Base-by-base conservation (phyloP, 176 grass and related monocot species). In the Carex kokanica region DNA sequence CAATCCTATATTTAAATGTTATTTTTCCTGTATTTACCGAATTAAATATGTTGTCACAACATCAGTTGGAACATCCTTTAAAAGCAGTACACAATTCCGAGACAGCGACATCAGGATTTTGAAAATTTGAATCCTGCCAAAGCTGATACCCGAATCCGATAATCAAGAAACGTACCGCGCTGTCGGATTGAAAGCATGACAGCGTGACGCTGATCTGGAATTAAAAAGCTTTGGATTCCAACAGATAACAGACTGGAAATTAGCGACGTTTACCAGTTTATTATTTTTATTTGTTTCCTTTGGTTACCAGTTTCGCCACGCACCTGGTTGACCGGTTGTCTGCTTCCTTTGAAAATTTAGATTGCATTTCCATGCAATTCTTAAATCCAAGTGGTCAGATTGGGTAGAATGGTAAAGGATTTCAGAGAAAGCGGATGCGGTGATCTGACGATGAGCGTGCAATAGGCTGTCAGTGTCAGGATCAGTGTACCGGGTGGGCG, bases 161-260 rank as follows among this genome's bases (percentile, higher is more conserved):
- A n/a, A n/a, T n/a, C n/a, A n/a, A n/a, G n/a, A n/a, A n/a, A n/a
- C n/a, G n/a, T n/a, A n/a, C n/a, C n/a, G n/a, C n/a, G n/a, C n/a
- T n/a, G n/a, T n/a, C n/a, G 8, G 27, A 80, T 58, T 0, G 2
- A 54, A 16, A 15, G 56, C 25, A 3, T 32, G 49, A 29, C 25
- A 79, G 79, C 79, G 60, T 82, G 79, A 64, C n/a, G 29, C 25
- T 81, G 79, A 82, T 82, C 79, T 66, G 79, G 60, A 41, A 82
- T 49, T 49, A 6, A 38, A 43, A 82, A 82, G 79, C 79, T 45
- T 82, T 82, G 79, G 79, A 82, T 82, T 64, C 79, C 25, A 61
- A 82, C 58, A 51, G 31, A 82, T 23, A 24, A 82, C 79, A 82
- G 34, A 49, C 40, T 63, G 40, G 57, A 47, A 25, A 79, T 23